phyloP scores from a whole-genome alignment of 2,329 filamentous ascomycete genomes.

The Clarireedia homoeocarpa region DNA sequence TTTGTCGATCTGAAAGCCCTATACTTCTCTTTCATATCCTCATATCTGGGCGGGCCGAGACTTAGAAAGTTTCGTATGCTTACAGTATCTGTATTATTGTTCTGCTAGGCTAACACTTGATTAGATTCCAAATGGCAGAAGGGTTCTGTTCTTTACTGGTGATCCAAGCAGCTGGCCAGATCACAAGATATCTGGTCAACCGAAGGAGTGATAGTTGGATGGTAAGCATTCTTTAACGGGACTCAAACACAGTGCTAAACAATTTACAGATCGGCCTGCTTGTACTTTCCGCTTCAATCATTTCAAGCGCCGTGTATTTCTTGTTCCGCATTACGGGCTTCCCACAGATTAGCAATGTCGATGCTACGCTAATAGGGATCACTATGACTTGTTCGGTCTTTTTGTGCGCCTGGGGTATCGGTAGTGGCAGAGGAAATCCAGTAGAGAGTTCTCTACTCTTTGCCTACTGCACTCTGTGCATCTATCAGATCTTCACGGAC shows the following conservation, averaged over 20 bases:
- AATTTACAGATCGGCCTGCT: slow-evolving; percentile 69
- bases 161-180: slow-evolving; percentile 90
- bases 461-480: slow-evolving; percentile 94
- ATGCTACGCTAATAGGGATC: slow-evolving; percentile 86
- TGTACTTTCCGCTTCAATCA: slow-evolving; percentile 80
- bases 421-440: slow-evolving; percentile 86
- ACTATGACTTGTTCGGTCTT: slow-evolving; percentile 90
- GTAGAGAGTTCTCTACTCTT: slow-evolving; percentile 93
- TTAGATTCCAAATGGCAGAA: slow-evolving; percentile 76
- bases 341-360: slow-evolving; percentile 84
- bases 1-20: too few relatives aligned
- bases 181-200: slow-evolving; percentile 92
- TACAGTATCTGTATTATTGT: not conserved
- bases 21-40: too few relatives aligned
- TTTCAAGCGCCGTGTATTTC: slow-evolving; percentile 92
- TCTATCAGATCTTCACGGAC: slow-evolving; percentile 99
- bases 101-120: not conserved
- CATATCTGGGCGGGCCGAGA: too few relatives aligned
- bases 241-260: slow-evolving; percentile 10
- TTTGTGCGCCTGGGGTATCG: slow-evolving; percentile 87
- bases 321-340: slow-evolving; percentile 92
- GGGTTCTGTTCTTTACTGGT: slow-evolving; percentile 95
- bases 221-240: slow-evolving; percentile 45
- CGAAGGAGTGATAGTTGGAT: slow-evolving; percentile 92
- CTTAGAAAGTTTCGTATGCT: too few relatives aligned